phyloP scores from a whole-genome alignment of 305 asterid species.

The Fraxinus sp. region DNA sequence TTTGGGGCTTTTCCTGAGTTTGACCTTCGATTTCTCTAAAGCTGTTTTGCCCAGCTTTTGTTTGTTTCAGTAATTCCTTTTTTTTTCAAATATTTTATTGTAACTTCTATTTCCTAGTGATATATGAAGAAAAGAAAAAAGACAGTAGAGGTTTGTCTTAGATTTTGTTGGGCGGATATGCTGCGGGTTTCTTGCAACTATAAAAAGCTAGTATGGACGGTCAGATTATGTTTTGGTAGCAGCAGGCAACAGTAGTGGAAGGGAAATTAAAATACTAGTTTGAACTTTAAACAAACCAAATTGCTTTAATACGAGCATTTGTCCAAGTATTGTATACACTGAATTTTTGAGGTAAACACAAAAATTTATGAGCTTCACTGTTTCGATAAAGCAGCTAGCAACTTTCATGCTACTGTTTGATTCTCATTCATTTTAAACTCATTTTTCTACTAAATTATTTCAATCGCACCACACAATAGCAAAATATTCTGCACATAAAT shows the following conservation, averaged over 20 bases:
- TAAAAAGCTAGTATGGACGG: not conserved
- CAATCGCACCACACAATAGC: no score
- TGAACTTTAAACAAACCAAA: no score
- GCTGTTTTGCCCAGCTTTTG: slow-evolving; percentile 32
- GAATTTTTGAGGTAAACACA: no score
- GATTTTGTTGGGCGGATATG: not conserved
- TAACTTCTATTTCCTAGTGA: not conserved
- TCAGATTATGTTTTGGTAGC: not conserved
- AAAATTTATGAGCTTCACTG: no score
- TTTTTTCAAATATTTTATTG: not conserved
- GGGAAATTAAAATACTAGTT: no score
- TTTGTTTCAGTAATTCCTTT: slow-evolving; percentile 6
- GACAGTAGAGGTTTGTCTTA: not conserved
- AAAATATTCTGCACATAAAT: no score
- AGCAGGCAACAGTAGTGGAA: not conserved
- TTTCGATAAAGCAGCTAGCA: no score
- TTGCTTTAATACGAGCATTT: no score
- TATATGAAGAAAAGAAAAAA: not conserved
- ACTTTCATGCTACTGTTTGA: no score
- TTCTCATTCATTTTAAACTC: no score
- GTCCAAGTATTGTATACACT: no score
- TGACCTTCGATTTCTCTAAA: slow-evolving; percentile 43
- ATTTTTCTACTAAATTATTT: no score
- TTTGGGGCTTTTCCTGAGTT: slow-evolving; percentile 43
- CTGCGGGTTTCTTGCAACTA: not conserved